Percentiles rank a stretch among this genome's conserved stretches.
Conservation (phyloP, 208 protist species). For the Leishmania major region DNA sequence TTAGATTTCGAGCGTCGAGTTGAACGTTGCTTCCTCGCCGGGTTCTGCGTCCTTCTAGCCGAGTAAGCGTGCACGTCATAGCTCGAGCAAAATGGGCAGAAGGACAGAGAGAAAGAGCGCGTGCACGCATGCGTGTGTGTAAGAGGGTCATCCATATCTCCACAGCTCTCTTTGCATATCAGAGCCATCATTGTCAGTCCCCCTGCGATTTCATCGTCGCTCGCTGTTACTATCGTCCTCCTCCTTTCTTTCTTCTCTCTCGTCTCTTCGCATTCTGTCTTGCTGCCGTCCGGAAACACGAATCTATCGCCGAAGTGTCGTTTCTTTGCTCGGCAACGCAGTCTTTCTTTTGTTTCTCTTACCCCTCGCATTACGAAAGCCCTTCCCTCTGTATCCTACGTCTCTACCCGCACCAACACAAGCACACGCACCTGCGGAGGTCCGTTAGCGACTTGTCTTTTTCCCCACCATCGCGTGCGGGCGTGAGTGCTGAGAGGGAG, state of each 20-base stretch:
- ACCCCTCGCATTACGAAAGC: not conserved
- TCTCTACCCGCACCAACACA: not conserved
- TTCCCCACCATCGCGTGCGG: not conserved
- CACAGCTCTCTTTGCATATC: not conserved
- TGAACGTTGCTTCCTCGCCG: not conserved
- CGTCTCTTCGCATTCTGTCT: not conserved
- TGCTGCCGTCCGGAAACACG: not conserved
- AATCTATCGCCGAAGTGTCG: not conserved
- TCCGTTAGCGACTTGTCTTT: not conserved
- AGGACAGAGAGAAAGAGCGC: not conserved
- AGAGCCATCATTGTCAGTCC: not conserved
- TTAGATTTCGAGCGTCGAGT: not conserved
- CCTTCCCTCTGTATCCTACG: too few species aligned
- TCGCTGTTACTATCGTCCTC: not conserved
- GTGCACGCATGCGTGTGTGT: not conserved
- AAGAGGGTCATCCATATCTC: not conserved
- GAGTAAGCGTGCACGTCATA: not conserved
- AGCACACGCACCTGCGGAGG: not conserved
- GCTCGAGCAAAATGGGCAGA: not conserved
- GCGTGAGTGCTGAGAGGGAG: not conserved
- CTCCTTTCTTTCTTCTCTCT: not conserved
- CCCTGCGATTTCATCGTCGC: not conserved
- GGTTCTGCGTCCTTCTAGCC: not conserved
- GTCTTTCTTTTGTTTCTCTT: not conserved
- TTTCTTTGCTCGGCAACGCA: not conserved